A percentile compares a stretch with the other conserved stretches of the same genome.
These are phyloP conservation scores for Cytospora paraplurivora DNA, from an alignment of 2,329 filamentous ascomycete genomes.

Conservation along the genomic window DNA sequence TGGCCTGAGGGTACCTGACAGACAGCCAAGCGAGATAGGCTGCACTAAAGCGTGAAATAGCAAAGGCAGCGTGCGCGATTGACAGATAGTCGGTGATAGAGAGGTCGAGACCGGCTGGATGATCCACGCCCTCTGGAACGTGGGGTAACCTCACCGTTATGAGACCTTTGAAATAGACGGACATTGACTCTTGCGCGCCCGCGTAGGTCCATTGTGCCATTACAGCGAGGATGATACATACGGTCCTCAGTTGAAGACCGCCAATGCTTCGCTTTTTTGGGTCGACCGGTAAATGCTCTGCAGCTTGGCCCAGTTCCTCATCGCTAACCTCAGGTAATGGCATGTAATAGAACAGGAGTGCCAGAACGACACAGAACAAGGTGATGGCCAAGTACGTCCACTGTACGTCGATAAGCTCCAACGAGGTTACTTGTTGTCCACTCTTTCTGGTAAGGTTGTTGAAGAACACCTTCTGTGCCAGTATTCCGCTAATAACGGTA, in stretches of 20 bases:
- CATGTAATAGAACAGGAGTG: slow-evolving; percentile 69
- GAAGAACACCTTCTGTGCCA: slow-evolving; percentile 77
- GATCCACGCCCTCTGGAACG: slow-evolving; percentile 33
- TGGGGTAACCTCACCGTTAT: slow-evolving; percentile 45
- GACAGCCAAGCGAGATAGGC: slow-evolving; percentile 64
- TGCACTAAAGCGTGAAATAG: slow-evolving; percentile 71
- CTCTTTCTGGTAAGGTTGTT: slow-evolving; percentile 49
- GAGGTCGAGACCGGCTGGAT: slow-evolving; percentile 50
- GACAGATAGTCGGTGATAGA: slow-evolving; percentile 68
- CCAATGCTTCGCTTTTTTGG: slow-evolving; percentile 50
- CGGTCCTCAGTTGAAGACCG: slow-evolving; percentile 56
- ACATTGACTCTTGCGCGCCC: slow-evolving; percentile 69
- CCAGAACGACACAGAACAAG: slow-evolving; percentile 70
- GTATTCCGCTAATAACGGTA: slow-evolving; percentile 69
- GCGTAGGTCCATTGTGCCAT: slow-evolving; percentile 79
- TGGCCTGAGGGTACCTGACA: slow-evolving; percentile 43
- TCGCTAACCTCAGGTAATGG: slow-evolving; percentile 64
- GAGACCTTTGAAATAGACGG: slow-evolving; percentile 60
- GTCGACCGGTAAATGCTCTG: slow-evolving; percentile 52
- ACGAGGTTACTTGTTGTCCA: slow-evolving; percentile 36
- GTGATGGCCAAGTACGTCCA: slow-evolving; percentile 86
- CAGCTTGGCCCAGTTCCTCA: slow-evolving; percentile 53
- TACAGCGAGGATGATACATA: slow-evolving; percentile 68
- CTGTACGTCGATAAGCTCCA: slow-evolving; percentile 71
- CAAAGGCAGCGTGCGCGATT: slow-evolving; percentile 72